phyloP scores from a whole-genome alignment of 495 filamentous ascomycete species.

The Pyrenula massariospora region DNA sequence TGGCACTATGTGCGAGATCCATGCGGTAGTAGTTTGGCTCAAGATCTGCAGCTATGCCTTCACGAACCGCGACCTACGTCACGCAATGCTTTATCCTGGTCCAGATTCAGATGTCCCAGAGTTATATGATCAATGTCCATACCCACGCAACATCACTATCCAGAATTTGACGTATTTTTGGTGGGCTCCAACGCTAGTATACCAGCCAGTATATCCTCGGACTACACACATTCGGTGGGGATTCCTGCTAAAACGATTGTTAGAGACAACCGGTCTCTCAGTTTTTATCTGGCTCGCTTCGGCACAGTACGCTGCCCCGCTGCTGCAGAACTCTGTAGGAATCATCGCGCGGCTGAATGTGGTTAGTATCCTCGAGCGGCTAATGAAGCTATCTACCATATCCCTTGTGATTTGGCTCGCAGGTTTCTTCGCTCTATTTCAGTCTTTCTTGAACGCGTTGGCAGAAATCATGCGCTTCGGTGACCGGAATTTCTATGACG shows the following conservation, averaged over 20 bases:
- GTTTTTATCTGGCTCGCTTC: conserved; percentile 88
- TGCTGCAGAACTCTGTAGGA: conserved; percentile 77
- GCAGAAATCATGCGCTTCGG: conserved; percentile 85
- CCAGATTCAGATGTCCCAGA: conserved; percentile 52
- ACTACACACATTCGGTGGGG: conserved; percentile 65
- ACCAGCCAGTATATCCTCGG: conserved; percentile 92
- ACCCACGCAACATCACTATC: conserved; percentile 81
- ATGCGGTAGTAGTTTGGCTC: conserved; percentile 90
- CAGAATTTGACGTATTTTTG: conserved; percentile 86
- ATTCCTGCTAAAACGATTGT: conserved; percentile 73
- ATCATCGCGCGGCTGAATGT: conserved; percentile 74
- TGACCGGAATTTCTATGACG: conserved; percentile 87
- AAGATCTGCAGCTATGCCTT: conserved; percentile 94
- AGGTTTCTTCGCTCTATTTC: conserved; percentile 93
- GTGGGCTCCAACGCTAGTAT: conserved; percentile 92
- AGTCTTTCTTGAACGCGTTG: conserved; percentile 76
- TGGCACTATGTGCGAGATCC: conserved; percentile 78
- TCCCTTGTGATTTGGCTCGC: conserved; percentile 91
- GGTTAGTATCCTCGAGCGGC: conserved; percentile 70
- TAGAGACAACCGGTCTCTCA: conserved; percentile 60
- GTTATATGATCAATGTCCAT: conserved; percentile 73
- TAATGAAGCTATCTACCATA: conserved; percentile 92
- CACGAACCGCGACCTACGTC: conserved; percentile 89
- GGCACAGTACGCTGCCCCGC: conserved; percentile 85
- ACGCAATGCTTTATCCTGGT: conserved; percentile 64